phyloP scores from a whole-genome alignment of 2,329 filamentous ascomycete species.

The Myotisia sp. region DNA sequence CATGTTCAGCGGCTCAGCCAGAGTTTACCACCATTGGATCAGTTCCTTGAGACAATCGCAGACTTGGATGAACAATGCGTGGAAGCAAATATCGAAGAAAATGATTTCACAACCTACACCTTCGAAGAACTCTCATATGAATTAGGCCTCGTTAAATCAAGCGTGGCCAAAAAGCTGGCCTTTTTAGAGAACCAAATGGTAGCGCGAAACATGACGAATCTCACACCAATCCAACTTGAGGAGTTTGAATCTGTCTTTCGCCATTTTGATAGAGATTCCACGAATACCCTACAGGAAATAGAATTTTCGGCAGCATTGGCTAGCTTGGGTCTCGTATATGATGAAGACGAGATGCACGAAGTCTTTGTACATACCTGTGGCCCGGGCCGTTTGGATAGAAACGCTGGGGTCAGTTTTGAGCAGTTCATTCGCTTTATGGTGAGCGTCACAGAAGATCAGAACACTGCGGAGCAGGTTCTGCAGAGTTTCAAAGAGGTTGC shows the following conservation, averaged over 20 bases:
- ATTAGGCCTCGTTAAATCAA: conserved; percentile 75
- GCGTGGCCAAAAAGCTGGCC: conserved; percentile 86
- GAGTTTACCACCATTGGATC: conserved; percentile 76
- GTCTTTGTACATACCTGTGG: conserved; percentile 80
- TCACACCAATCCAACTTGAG: conserved; percentile 94
- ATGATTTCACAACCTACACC: conserved; percentile 98
- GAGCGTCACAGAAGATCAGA: conserved; percentile 95
- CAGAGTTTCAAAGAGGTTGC: conserved; percentile 96
- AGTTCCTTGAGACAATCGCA: conserved; percentile 77
- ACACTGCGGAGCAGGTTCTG: conserved; percentile 95
- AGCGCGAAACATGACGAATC: conserved; percentile 93
- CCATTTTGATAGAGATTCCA: conserved; percentile 88
- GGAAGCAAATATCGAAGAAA: conserved; percentile 97
- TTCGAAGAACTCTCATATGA: conserved; percentile 95
- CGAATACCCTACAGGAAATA: conserved; percentile 78
- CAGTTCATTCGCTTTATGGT: conserved; percentile 99
- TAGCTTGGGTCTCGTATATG: conserved; percentile 89
- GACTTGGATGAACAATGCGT: conserved; percentile 75
- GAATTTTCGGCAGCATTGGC: conserved; percentile 93
- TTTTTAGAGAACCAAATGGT: conserved; percentile 99
- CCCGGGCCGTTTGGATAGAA: conserved; percentile 41
- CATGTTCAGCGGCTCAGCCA: conserved; percentile 76
- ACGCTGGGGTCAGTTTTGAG: conserved; percentile 72
- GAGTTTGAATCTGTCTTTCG: conserved; percentile 98
- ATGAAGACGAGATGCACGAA: conserved; percentile 95